Conservation (phyloP, 2,329 filamentous ascomycete genomes). For the Xylariaceae sp. region DNA sequence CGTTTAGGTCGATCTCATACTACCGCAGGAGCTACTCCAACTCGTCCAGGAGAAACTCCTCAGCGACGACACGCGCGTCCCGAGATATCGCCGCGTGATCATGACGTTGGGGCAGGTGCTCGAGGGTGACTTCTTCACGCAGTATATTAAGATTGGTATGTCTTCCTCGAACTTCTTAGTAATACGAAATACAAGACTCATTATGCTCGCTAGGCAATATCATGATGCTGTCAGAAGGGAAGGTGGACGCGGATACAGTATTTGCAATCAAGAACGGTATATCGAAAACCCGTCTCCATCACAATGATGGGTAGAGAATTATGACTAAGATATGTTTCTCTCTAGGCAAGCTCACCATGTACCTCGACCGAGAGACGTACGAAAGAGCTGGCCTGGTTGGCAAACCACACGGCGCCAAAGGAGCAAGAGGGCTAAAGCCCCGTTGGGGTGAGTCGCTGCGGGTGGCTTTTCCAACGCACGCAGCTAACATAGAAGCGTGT, state of each 20-base stretch:
- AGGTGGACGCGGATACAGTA: slow-evolving; percentile 62
- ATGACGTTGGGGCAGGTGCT: slow-evolving; percentile 70
- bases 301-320: background rate
- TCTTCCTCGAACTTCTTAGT: background rate
- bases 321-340: too few species aligned
- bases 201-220: slow-evolving; percentile 55
- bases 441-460: slow-evolving; percentile 59
- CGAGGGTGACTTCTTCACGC: slow-evolving; percentile 70
- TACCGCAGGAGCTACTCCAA: slow-evolving; percentile 59
- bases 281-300: too few species aligned
- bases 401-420: slow-evolving; percentile 56
- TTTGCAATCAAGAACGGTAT: slow-evolving; percentile 66
- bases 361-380: slow-evolving; percentile 75
- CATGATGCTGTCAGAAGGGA: slow-evolving; percentile 78
- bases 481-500: slow-evolving; percentile 23
- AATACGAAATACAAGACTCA: background rate
- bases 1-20: slow-evolving; percentile 61
- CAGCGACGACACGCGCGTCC: slow-evolving; percentile 25
- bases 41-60: slow-evolving; percentile 49
- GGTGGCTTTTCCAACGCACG: slow-evolving; percentile 1
- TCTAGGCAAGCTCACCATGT: slow-evolving; percentile 62
- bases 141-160: slow-evolving; percentile 76
- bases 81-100: slow-evolving; percentile 60
- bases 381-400: slow-evolving; percentile 78
- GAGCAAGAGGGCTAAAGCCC: slow-evolving; percentile 55